phyloP scores from a whole-genome alignment of 2,329 filamentous ascomycete species.

The Colletotrichum lindemuthianum region DNA sequence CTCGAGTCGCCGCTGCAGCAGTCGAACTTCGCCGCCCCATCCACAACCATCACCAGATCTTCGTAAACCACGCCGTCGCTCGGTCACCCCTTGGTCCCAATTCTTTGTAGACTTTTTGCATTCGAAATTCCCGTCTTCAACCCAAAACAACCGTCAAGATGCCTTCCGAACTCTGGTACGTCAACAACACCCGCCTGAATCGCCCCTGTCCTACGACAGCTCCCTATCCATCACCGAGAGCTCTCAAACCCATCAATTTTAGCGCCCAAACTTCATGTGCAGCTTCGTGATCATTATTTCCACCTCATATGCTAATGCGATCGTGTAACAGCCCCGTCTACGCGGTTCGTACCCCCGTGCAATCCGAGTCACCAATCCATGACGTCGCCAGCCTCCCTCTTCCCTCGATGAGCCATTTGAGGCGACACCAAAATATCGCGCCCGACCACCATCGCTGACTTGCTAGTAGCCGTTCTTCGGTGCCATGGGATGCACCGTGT shows the following conservation, averaged over 20 bases:
- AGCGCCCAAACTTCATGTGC: not conserved
- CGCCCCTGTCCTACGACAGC: conserved; percentile 43
- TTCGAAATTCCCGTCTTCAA: conserved; percentile 34
- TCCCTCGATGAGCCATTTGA: conserved; percentile 34
- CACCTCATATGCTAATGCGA: conserved; percentile 40
- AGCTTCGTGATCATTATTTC: conserved; percentile 10
- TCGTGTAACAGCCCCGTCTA: conserved; percentile 82
- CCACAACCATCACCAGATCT: conserved; percentile 25
- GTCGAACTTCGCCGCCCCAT: conserved; percentile 29
- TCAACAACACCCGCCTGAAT: conserved; percentile 48
- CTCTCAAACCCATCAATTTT: conserved; percentile 41
- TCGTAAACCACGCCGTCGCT: conserved; percentile 32
- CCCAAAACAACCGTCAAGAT: conserved; percentile 64
- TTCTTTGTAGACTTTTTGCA: conserved; percentile 13
- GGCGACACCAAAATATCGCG: conserved; percentile 13
- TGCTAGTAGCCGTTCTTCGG: conserved; percentile 83
- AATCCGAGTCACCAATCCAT: conserved; percentile 35
- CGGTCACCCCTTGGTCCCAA: conserved; percentile 27
- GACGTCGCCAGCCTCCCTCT: conserved; percentile 34
- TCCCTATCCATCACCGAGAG: conserved; percentile 44
- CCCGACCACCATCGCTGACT: conserved; percentile 45
- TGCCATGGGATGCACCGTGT: conserved; percentile 96
- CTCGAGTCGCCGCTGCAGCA: conserved; percentile 35
- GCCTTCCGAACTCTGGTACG: conserved; percentile 85
- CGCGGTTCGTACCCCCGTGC: conserved; percentile 79